phyloP scores from a whole-genome alignment of 192 early-diverging fungal genomes.

The Piromyces finnis region DNA sequence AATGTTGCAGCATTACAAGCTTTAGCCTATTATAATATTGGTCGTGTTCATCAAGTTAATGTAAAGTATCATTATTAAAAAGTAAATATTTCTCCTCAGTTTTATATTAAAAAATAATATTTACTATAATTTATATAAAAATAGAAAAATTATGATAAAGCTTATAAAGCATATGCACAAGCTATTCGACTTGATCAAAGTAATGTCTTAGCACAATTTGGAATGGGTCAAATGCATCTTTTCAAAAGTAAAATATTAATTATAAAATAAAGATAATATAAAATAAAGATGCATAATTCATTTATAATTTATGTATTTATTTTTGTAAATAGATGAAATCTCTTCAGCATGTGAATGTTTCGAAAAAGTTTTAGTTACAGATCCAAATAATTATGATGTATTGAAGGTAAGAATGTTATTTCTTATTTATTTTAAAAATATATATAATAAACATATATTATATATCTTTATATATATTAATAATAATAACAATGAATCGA shows the following conservation, averaged over 20 bases:
- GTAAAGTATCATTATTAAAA: neutral
- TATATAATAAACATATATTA: too few species aligned
- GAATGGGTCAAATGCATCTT: constrained; percentile 57
- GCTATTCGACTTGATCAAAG: constrained; percentile 43
- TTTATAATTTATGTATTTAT: too few species aligned
- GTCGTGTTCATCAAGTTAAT: neutral
- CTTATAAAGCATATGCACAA: constrained; percentile 47
- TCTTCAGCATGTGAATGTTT: constrained; percentile 4
- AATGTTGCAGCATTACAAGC: neutral
- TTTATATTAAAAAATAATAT: too few species aligned
- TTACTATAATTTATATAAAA: too few species aligned
- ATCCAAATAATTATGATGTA: constrained; percentile 17
- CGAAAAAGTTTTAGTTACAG: constrained; percentile 16
- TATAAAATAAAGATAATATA: neutral
- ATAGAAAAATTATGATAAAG: constrained; percentile 44
- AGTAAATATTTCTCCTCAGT: too few species aligned
- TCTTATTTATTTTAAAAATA: too few species aligned
- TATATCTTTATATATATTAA: too few species aligned
- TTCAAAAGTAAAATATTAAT: constrained; percentile 14
- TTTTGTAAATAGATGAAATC: constrained; percentile 2
- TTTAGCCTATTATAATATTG: neutral
- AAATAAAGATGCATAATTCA: too few species aligned
- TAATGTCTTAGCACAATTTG: constrained; percentile 51
- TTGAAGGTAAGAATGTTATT: constrained; percentile 5
- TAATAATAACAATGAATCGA: too few species aligned